These are phyloP conservation scores for Strigomonas culicis DNA, from an alignment of 208 protist genomes.

Conservation along the genomic window DNA sequence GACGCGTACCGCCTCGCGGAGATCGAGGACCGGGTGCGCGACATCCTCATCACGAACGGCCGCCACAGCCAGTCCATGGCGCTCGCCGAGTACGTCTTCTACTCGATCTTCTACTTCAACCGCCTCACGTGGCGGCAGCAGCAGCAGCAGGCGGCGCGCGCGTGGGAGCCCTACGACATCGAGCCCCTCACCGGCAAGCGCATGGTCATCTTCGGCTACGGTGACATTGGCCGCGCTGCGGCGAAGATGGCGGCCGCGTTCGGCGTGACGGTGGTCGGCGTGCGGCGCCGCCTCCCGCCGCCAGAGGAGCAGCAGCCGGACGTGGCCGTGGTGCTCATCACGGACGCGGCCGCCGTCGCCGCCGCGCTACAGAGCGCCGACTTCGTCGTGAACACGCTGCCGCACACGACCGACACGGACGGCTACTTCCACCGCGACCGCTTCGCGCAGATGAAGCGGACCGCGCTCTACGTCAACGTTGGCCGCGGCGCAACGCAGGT, in stretches of 20 bases:
- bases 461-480: conserved; percentile 58
- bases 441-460: conserved; percentile 51
- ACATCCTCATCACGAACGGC: conserved; percentile 37
- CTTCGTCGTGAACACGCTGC: conserved; percentile 56
- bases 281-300: conserved; percentile 12
- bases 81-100: conserved; percentile 53
- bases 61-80: conserved; percentile 28
- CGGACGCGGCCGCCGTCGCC: conserved; percentile 13
- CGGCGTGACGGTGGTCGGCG: conserved; percentile 37
- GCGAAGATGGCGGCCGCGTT: conserved; percentile 19
- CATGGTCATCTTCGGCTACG: conserved; percentile 61
- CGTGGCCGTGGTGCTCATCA: conserved; percentile 18
- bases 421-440: conserved; percentile 37
- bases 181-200: conserved; percentile 26
- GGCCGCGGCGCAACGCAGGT: conserved; percentile 45
- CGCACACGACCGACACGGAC: conserved; percentile 33
- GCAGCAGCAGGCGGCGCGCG: conserved; percentile 20
- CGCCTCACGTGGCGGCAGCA: conserved; percentile 36
- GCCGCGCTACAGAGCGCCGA: conserved; percentile 39
- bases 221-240: conserved; percentile 41
- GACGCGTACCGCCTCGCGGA: conserved; percentile 30
- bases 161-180: conserved; percentile 47
- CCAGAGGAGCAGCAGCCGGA: conserved; percentile 19
- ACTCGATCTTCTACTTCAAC: conserved; percentile 60
- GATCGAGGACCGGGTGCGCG: conserved; percentile 18